Base-by-base conservation (phyloP, 257 asterid species). In the Pogostemon cablin region DNA sequence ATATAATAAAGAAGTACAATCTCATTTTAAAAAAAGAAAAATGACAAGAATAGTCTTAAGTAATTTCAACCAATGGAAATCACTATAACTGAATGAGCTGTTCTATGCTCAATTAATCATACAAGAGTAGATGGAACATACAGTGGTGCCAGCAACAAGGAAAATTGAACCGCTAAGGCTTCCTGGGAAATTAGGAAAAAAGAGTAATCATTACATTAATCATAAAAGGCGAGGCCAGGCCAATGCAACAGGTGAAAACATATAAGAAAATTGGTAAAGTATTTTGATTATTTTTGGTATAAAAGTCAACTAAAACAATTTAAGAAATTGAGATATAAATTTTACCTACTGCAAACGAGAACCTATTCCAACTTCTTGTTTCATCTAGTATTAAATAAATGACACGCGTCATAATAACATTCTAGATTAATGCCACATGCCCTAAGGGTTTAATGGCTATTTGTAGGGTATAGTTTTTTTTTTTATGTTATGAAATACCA, bases 111-210 rank as follows among this genome's bases (percentile, higher is more conserved):
- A 25, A 25, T 0, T 25, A 25, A 25, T 25, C 32, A 25, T 25
- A 25, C 32, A 80, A 65, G 68, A 75, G 78, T 64, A 59, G 60
- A 69, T 67, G 73, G 52, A 67, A 84, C 95, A 46, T 84, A 93
- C 98, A 41, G 96, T 90, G 76, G 97, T 93, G 55, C 98, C 98
- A 71, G 98, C 98, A 67, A 93, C 97, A 55, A 93, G 93, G 80
- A 90, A 82, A 69, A 90, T 81, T 34, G 97, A 75, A 82, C 90
- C 87, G 84, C 82, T 90, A 71, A 93, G 88, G 84, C 96, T 93
- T 86, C 97, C 98, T 93, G 86, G 47, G 49, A 65, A 9, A 78
- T 72, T 10, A 72, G 38, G 61, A 48, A 17, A 72, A 70, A 48
- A 83, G 38, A 59, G 38, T 17, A 17, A 62, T 70, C 58, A 57